These are phyloP conservation scores for Hypericum androsaemum DNA, from an alignment of 345 rosid species.

Conservation along the genomic window DNA sequence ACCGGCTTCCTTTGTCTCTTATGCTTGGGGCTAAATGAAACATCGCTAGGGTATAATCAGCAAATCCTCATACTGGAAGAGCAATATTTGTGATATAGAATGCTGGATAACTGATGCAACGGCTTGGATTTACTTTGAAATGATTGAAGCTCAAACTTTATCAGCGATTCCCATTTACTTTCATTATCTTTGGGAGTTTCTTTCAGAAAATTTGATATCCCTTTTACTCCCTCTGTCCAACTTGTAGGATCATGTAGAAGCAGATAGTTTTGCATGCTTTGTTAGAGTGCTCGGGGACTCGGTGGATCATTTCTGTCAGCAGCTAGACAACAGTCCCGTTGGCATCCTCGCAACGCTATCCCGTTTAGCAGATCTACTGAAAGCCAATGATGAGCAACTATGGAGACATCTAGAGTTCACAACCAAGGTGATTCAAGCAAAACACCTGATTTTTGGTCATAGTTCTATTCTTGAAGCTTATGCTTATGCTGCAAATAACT, in stretches of 20 bases:
- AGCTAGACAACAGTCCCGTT: constrained; percentile 54
- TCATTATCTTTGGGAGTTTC: no score
- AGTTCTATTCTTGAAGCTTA: no score
- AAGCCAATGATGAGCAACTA: constrained; percentile 50
- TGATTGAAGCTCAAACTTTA: no score
- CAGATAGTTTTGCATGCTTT: constrained; percentile 57
- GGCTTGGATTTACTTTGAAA: no score
- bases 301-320: constrained; percentile 66
- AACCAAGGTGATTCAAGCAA: constrained; percentile 28
- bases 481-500: not conserved
- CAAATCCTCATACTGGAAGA: no score
- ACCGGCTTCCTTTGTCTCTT: constrained; percentile 5
- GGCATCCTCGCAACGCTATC: constrained; percentile 62
- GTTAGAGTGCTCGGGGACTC: constrained; percentile 52
- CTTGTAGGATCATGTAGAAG: constrained; percentile 52
- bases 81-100: no score
- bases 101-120: no score
- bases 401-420: constrained; percentile 63
- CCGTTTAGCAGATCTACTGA: constrained; percentile 43
- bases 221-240: not conserved
- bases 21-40: not conserved
- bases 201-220: not conserved
- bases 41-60: no score
- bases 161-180: not conserved
- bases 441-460: no score